These are phyloP conservation scores for Coemansia sp. DNA, from an alignment of 192 early-diverging fungal genomes.

Conservation along the genomic window DNA sequence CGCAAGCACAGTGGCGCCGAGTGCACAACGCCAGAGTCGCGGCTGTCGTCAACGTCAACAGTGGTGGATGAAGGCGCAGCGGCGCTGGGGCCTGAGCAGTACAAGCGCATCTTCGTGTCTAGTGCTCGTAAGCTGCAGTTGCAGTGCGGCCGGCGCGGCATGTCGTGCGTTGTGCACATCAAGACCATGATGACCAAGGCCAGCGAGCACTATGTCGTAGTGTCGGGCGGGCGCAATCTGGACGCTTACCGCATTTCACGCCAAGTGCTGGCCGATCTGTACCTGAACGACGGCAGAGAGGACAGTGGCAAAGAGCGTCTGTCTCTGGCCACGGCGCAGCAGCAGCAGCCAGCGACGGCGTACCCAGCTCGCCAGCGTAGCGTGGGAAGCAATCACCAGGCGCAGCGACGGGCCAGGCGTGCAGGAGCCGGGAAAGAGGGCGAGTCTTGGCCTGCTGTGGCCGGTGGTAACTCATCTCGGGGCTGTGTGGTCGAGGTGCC, in stretches of 20 bases:
- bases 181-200: conserved; percentile 44
- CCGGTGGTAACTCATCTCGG: not conserved
- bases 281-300: conserved; percentile 9
- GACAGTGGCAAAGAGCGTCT: not conserved
- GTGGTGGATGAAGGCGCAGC: conserved; percentile 31
- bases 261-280: conserved; percentile 28
- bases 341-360: not conserved
- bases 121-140: conserved; percentile 54
- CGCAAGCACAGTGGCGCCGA: not conserved
- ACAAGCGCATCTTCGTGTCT: conserved; percentile 31
- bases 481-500: not conserved
- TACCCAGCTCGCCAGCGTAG: conserved; percentile 19
- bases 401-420: not conserved
- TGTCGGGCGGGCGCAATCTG: conserved; percentile 34
- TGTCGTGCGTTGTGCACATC: conserved; percentile 45
- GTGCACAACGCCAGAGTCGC: conserved; percentile 27
- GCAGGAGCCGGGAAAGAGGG: not conserved
- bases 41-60: conserved; percentile 51
- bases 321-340: not conserved
- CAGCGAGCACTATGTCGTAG: conserved; percentile 35
- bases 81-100: conserved; percentile 37
- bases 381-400: conserved; percentile 7
- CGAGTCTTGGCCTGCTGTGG: not conserved
- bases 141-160: conserved; percentile 22
- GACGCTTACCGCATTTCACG: conserved; percentile 18